Conservation (phyloP, 768 basidiomycete genomes). For the Scleroderma citrinum region DNA sequence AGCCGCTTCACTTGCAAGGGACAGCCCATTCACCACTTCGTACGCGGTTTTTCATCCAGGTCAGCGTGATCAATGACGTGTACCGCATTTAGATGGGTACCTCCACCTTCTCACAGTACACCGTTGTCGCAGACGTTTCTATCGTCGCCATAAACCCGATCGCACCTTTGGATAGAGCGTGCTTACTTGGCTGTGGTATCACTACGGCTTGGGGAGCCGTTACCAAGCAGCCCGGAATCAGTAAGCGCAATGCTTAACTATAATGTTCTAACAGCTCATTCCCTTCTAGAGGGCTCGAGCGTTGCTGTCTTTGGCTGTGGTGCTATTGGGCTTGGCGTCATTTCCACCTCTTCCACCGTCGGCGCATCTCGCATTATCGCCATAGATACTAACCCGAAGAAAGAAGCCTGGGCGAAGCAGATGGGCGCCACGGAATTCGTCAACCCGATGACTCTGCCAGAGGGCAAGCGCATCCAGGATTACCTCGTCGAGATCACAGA, state of each 20-base stretch:
- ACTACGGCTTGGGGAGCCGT: conserved; percentile 99
- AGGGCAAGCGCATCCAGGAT: conserved; percentile 85
- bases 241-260: conserved; percentile 35
- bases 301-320: conserved; percentile 97
- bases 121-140: conserved; percentile 95
- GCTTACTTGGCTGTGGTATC: conserved; percentile 93
- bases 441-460: conserved; percentile 67
- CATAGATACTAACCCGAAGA: conserved; percentile 80
- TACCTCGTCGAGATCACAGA: conserved; percentile 89
- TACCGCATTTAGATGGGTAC: conserved; percentile 79
- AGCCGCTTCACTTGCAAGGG: conserved; percentile 88
- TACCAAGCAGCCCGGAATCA: conserved; percentile 81
- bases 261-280: not conserved
- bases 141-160: conserved; percentile 83
- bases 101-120: conserved; percentile 99
- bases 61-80: not conserved
- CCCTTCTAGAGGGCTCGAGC: conserved; percentile 60
- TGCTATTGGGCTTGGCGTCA: conserved; percentile 90
- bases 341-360: conserved; percentile 72
- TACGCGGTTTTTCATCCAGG: conserved; percentile 34
- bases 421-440: conserved; percentile 96
- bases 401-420: conserved; percentile 84
- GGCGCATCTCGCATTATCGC: conserved; percentile 89
- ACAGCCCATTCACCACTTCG: conserved; percentile 85
- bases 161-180: conserved; percentile 94